These are phyloP conservation scores for Coniochaeta sp. DNA, from an alignment of 2,329 filamentous ascomycete genomes.

Conservation along the genomic window DNA sequence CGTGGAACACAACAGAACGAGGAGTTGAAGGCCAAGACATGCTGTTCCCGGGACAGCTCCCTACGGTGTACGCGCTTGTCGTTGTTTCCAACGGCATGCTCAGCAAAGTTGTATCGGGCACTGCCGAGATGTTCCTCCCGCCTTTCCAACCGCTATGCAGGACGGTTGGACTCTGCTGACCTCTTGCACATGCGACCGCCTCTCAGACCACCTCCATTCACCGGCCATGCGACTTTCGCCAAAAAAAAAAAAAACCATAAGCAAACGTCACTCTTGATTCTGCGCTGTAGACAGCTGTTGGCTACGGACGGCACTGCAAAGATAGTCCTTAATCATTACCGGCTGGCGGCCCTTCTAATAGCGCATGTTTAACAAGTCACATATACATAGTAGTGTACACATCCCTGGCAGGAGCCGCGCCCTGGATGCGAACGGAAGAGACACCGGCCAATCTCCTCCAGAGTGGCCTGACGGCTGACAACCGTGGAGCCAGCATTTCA, in stretches of 20 bases:
- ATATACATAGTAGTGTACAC: too few species aligned
- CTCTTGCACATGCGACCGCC: neutral
- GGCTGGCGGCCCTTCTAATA: neutral
- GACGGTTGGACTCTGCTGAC: slow-evolving; percentile 1
- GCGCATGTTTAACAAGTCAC: neutral
- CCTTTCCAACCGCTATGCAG: neutral
- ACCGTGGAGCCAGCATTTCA: neutral
- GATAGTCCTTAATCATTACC: neutral
- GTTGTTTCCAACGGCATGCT: neutral
- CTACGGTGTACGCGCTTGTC: neutral
- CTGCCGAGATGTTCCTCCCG: neutral
- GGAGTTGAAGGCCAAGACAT: neutral
- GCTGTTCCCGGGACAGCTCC: neutral
- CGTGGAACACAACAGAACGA: neutral
- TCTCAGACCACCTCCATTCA: neutral
- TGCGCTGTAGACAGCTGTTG: neutral
- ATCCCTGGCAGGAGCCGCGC: neutral
- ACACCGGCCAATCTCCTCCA: neutral
- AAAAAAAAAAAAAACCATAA: neutral
- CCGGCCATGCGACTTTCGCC: neutral
- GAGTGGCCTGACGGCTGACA: neutral
- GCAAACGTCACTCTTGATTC: neutral
- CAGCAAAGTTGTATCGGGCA: neutral
- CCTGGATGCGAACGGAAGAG: neutral
- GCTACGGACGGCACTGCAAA: neutral